A percentile compares a stretch with the other conserved stretches of the same genome.
Evolutionary conservation across 1,284 basidiomycete species (phyloP).

Genomic region (Ceratobasidium sp.): DNA sequence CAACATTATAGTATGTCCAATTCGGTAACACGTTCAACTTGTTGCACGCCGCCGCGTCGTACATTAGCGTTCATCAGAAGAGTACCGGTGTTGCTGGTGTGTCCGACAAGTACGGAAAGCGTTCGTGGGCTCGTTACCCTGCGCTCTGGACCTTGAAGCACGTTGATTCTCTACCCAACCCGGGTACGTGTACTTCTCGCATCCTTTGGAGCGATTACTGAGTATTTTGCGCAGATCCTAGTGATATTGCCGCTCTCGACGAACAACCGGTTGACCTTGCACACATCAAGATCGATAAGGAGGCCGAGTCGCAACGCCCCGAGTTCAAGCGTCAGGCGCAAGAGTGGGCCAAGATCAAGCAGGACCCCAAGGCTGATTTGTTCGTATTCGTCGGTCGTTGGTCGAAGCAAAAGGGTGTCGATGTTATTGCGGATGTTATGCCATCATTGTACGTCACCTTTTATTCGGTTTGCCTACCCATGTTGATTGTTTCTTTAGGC

Average conservation of each 20-base stretch:
- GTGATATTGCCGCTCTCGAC: conserved; percentile 90
- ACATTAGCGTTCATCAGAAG: conserved; percentile 91
- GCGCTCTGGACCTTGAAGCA: conserved; percentile 94
- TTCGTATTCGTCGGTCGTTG: conserved; percentile 96
- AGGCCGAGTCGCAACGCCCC: conserved; percentile 86
- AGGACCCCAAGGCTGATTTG: conserved; percentile 87
- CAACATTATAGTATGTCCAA: conserved; percentile 74
- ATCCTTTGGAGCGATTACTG: neutral
- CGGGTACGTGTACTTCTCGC: conserved; percentile 58
- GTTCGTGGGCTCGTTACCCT: conserved; percentile 93
- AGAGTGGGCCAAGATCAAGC: conserved; percentile 91
- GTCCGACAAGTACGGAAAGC: conserved; percentile 95
- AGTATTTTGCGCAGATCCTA: conserved; percentile 65
- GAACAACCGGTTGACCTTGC: conserved; percentile 76
- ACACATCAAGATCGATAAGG: conserved; percentile 80
- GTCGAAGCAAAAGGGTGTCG: conserved; percentile 97
- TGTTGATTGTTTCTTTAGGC: conserved; percentile 57
- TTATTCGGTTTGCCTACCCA: conserved; percentile 19
- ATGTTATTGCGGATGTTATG: conserved; percentile 94
- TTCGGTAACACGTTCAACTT: conserved; percentile 97
- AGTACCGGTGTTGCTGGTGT: conserved; percentile 93
- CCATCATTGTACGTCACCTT: conserved; percentile 72
- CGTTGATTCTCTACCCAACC: conserved; percentile 92
- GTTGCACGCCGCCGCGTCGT: conserved; percentile 89
- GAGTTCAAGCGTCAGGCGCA: conserved; percentile 91